A percentile compares a stretch with the other conserved stretches of the same genome.
phyloP scores from a whole-genome alignment of 139 green algal genomes.

The Auxenochlorella pyrenoidosa region DNA sequence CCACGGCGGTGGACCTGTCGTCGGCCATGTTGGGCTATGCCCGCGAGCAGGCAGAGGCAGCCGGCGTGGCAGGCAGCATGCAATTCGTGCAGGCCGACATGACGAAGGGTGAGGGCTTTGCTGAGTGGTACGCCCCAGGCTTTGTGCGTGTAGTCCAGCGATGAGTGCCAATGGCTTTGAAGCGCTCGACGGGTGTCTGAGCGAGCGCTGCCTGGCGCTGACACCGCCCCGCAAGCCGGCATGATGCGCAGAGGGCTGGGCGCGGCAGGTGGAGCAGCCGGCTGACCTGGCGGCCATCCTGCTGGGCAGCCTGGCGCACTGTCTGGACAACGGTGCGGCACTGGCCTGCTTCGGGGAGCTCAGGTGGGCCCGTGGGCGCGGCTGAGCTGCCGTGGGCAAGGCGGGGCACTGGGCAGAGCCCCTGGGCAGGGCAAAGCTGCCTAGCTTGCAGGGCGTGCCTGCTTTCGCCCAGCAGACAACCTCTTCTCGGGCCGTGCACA shows the following conservation, averaged over 20 bases:
- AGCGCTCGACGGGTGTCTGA: no score
- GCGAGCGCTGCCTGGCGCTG: no score
- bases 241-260: slow-evolving; percentile 1
- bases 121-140: not conserved
- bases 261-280: slow-evolving; percentile 4
- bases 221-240: not conserved
- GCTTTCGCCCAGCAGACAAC: no score
- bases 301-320: slow-evolving; percentile 49
- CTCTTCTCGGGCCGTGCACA: no score
- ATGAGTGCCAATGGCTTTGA: no score
- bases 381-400: no score
- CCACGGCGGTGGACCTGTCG: slow-evolving; percentile 32
- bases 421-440: no score
- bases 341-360: slow-evolving; percentile 44
- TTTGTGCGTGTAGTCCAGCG: not conserved
- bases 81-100: slow-evolving; percentile 45
- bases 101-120: not conserved
- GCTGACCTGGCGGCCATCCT: slow-evolving; percentile 40
- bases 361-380: slow-evolving; percentile 2
- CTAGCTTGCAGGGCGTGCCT: not conserved
- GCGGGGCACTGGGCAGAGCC: no score
- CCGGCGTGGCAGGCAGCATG: slow-evolving; percentile 25
- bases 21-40: slow-evolving; percentile 42
- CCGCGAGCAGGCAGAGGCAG: not conserved
- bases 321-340: slow-evolving; percentile 43